phyloP scores from a whole-genome alignment of 164 flowering plant genomes.

The Tetrastigma voinierianum region DNA sequence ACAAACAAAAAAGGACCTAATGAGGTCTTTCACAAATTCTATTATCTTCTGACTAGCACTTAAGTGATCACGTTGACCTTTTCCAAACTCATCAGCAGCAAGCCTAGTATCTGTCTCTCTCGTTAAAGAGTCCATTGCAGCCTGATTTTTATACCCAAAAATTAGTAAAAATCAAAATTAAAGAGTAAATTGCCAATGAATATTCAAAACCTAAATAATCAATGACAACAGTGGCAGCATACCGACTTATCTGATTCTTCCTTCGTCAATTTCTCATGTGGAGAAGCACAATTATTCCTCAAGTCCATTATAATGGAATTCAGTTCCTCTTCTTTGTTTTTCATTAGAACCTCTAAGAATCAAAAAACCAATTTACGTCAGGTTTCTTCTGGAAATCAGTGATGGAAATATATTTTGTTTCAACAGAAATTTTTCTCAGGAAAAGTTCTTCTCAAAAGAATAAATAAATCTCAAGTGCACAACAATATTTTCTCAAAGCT shows the following conservation, averaged over 20 bases:
- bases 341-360: slow-evolving; percentile 43
- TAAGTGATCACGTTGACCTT: slow-evolving; percentile 46
- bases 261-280: slow-evolving; percentile 47
- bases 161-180: not conserved
- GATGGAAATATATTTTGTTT: too few species aligned
- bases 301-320: slow-evolving; percentile 46
- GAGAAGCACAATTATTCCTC: slow-evolving; percentile 32
- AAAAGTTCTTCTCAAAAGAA: not conserved
- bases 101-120: slow-evolving; percentile 53
- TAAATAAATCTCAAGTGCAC: too few species aligned
- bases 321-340: slow-evolving; percentile 63
- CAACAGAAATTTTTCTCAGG: not conserved
- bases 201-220: not conserved
- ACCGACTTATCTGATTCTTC: slow-evolving; percentile 75
- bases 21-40: not conserved
- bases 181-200: not conserved
- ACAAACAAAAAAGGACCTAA: not conserved
- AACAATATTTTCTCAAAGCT: too few species aligned
- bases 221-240: slow-evolving; percentile 8
- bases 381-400: too few species aligned
- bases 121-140: slow-evolving; percentile 47
- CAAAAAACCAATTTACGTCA: slow-evolving; percentile 4
- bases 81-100: slow-evolving; percentile 49
- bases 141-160: slow-evolving; percentile 21
- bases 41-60: slow-evolving; percentile 68